Evolutionary conservation across 164 flowering plant genomes (phyloP), one percentile per base, ranked within the genome.

Genomic region (Vitis labrusca): DNA sequence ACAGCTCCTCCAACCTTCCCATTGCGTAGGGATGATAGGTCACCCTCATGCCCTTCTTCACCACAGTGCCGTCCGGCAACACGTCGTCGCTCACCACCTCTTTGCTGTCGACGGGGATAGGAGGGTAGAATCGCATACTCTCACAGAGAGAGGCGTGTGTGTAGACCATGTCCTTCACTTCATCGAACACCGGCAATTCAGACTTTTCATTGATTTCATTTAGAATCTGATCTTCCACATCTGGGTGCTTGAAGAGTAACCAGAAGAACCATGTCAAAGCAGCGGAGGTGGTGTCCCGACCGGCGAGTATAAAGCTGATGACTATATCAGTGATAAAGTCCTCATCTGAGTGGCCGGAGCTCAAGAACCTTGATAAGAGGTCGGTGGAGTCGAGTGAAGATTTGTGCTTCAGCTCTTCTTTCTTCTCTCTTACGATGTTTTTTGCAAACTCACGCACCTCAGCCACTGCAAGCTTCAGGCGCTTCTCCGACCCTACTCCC

Each of bases 51-150:
- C 87, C 90, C 68, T 82, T 85, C 75, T 72, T 81, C 67, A 85
- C 85, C 32, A 29, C 61, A 9, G 82, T 81, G 30, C 91, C 93
- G 49, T 83, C 86, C n/a, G 93, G 93, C 71, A 84, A 69, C 11
- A 83, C 73, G 62, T 89, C 90, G 44, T 83, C 90, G 0, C 12
- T 29, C 49, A 52, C 59, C 0, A 85, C 88, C 32, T 62, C 63
- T 54, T 89, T 89, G 3, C 66, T 12, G 61, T 85, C 88, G 4
- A 44, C 5, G 0, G 88, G 84, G 0, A 83, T 85, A 9, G 90
- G 88, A 0, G 90, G 91, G 68, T 81, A 86, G 37, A 86, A 64
- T 63, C 90, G 53, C 88, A 85, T 81, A 74, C 74, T 78, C 75
- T 88, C 91, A 37, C 84, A 83, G 10, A 88, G 69, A 3, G 86